Base-by-base conservation (phyloP, 139 green algal species). In the Chlamydomonas asymmetrica region DNA sequence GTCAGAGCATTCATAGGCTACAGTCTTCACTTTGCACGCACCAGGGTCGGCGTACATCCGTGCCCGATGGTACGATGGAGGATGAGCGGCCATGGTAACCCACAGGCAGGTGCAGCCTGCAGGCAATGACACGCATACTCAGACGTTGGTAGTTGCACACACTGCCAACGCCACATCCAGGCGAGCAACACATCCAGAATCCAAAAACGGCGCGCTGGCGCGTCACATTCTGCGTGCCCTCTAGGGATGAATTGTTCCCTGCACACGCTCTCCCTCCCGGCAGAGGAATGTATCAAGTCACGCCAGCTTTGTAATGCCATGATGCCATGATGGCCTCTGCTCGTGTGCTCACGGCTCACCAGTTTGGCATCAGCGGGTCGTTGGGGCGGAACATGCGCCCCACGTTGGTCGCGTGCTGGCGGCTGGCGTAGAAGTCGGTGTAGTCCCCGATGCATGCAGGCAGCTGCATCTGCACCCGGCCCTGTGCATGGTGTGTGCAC, bases 381-480 rank as follows among this genome's bases (percentile, higher is more conserved):
- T 81, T 82, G 31, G 64, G 54, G 2, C 95, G 79, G 72, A 98
- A 98, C 85, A 98, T 90, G 41, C 67, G 25, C 22, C 94, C 95
- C 22, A 89, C 82, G 71, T 95, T 97, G 50, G 82, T 88, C 39
- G 95, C 95, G 76, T 98, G 95, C 68, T 98, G 84, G 23, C 81
- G 87, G 0, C 89, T 96, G 39, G 84, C 86, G 79, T 98, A 98
- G 63, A 98, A 98, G 86, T 98, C 95, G 4, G 95, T 98, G 87
- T 97, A 98, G 84, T 98, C 93, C 1, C 93, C 91, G 35, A 98
- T 90, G 10, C 29, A 9, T 0, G 82, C 82, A 4, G 95, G 95
- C 61, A 98, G 74, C 52, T 88, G 82, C 90, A 98, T 94, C 4
- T 29, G 41, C 1, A 92, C 94, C 4, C 87, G 71, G 20, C 38